A percentile compares a stretch with the other conserved stretches of the same genome.
phyloP scores from a whole-genome alignment of 345 rosid species.

The Eucalyptus sp. region DNA sequence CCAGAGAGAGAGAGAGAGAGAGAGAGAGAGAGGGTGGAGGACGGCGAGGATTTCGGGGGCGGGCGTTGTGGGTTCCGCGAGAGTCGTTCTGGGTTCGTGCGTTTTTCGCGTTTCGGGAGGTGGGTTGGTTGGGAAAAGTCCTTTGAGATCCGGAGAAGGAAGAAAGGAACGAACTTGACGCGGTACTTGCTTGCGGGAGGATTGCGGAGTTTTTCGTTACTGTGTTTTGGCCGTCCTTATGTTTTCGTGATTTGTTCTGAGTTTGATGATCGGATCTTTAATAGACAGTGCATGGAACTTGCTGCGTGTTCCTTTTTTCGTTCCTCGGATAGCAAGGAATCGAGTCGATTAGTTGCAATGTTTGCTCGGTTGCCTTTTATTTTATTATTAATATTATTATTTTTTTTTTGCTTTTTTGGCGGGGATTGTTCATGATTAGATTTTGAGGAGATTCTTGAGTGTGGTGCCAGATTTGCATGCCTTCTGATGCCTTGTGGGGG shows the following conservation, averaged over 20 bases:
- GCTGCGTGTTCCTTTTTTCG: background rate
- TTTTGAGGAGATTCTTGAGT: background rate
- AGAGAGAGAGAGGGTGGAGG: background rate
- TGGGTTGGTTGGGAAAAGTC: background rate
- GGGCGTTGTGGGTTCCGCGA: background rate
- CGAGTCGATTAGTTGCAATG: background rate
- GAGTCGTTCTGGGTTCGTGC: background rate
- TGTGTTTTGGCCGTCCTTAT: background rate
- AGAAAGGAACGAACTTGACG: background rate
- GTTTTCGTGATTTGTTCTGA: background rate
- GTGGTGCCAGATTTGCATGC: background rate
- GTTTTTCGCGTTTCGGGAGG: background rate
- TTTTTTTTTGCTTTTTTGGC: background rate
- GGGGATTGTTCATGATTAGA: background rate
- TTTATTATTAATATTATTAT: too few species aligned
- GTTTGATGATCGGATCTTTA: background rate
- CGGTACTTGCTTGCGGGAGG: background rate
- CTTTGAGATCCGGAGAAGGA: background rate
- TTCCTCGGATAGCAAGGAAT: background rate
- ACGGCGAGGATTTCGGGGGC: background rate
- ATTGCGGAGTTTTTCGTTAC: background rate
- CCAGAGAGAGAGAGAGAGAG: background rate
- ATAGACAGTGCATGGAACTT: background rate
- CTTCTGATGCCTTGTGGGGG: background rate
- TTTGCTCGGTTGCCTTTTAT: background rate